phyloP scores from a whole-genome alignment of 331 rosid genomes.

The Acacia pycnantha region DNA sequence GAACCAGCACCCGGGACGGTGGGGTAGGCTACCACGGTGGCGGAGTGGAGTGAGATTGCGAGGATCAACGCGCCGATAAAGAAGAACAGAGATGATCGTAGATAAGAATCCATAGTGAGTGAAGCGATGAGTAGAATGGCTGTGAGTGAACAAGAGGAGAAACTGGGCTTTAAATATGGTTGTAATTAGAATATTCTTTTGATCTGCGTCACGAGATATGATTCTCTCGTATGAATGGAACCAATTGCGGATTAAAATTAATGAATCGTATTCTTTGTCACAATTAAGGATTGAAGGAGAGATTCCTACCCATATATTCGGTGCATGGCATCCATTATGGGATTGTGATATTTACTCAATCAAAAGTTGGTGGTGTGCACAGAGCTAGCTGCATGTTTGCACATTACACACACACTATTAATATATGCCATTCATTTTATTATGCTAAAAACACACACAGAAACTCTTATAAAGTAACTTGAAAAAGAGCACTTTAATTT shows the following conservation, averaged over 20 bases:
- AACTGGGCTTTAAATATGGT: background rate
- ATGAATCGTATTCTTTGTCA: background rate
- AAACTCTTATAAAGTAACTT: too few relatives aligned
- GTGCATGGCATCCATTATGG: slow-evolving; percentile 20
- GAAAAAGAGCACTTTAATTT: too few relatives aligned
- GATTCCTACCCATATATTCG: background rate
- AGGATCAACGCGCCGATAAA: slow-evolving; percentile 31
- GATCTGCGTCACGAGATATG: background rate
- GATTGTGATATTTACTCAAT: slow-evolving; percentile 1
- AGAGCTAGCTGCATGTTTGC: too few relatives aligned
- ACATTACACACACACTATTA: too few relatives aligned
- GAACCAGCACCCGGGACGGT: slow-evolving; percentile 40
- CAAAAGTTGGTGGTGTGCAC: too few relatives aligned
- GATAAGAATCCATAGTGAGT: slow-evolving; percentile 14
- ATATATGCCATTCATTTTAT: too few relatives aligned
- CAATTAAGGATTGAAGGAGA: background rate
- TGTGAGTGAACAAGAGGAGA: too few relatives aligned
- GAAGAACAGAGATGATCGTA: background rate
- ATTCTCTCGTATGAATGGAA: background rate
- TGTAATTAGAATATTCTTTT: background rate
- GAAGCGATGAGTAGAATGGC: background rate
- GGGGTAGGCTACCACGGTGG: slow-evolving; percentile 44
- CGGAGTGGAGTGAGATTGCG: background rate
- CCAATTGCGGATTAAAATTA: background rate
- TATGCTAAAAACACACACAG: background rate